Evolutionary conservation across 495 filamentous ascomycete genomes (phyloP), one percentile per base, ranked within the genome.

Genomic region (Hypoxylon fragiforme): DNA sequence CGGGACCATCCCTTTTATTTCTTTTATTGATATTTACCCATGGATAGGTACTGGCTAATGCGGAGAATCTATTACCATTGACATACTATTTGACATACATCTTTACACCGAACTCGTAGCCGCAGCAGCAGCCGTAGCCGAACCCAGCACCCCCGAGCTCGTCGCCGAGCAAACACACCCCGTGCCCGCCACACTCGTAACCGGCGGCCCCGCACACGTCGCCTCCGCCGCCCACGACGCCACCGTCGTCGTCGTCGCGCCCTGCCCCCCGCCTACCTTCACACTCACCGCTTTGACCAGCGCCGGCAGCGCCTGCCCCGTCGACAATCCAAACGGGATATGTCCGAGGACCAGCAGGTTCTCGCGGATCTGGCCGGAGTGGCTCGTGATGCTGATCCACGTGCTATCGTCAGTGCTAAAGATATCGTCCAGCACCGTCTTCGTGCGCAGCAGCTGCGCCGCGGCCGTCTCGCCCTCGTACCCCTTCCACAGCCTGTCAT

Each of bases 271-370:
- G 24, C 24, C 4, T 14, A 42, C 63, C 12, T 45, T 46, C 8
- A 56, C 15, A 26, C 42, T 68, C 65, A 81, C 72, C 0, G 82
- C 85, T 60, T 77, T 79, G 7, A 90, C 77, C 35, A 90, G 73
- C 19, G 86, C 85, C 1, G 87, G 85, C 48, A 91, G 88, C 5
- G 87, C 78, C 37, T 83, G 85, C 11, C 87, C 86, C 0, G 87
- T 90, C 18, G 67, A 79, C 44, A 90, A 58, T 3, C 68, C 68
- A 56, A 90, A 91, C 7, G 47, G 18, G 13, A 78, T 76, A 63
- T 91, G 87, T 2, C 79, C 79, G 1, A 90, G 53, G 0, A 79
- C 78, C 57, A 49, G 16, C 0, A 90, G 61, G 7, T 85, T 73
- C 1, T 75, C 77, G 0, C 62, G 65, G 55, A 88, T 88, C 63